Conservation (phyloP, 495 filamentous ascomycete species). For the Penicillium cataractarum region DNA sequence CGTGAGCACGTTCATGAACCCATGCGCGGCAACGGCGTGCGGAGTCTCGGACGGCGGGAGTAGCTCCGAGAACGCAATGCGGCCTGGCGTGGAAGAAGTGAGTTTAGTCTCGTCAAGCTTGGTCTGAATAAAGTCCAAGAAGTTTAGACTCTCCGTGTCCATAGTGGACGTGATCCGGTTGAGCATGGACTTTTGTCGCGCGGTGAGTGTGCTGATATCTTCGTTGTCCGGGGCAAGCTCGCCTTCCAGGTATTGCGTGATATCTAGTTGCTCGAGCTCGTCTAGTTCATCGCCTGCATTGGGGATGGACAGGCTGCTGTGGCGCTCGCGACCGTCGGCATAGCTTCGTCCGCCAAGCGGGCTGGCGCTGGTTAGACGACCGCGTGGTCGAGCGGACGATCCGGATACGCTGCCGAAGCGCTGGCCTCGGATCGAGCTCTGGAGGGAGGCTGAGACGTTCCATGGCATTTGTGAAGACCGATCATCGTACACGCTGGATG, state of each 20-base stretch:
- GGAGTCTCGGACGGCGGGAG: constrained; percentile 58
- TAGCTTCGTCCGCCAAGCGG: constrained; percentile 62
- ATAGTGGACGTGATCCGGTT: constrained; percentile 53
- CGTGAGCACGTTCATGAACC: constrained; percentile 70
- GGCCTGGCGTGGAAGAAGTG: neutral
- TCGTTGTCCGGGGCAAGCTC: constrained; percentile 39
- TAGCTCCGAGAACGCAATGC: constrained; percentile 61
- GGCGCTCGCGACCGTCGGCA: constrained; percentile 36
- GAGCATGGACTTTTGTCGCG: constrained; percentile 41
- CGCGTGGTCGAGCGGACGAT: constrained; percentile 44
- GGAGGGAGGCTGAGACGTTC: constrained; percentile 66
- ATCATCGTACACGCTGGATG: constrained; percentile 58
- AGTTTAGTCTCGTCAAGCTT: constrained; percentile 16
- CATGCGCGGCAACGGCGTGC: constrained; percentile 68
- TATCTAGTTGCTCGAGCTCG: constrained; percentile 33
- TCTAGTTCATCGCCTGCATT: constrained; percentile 44
- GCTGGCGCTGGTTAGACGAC: constrained; percentile 60
- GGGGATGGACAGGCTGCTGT: constrained; percentile 39
- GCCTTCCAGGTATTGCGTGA: constrained; percentile 43
- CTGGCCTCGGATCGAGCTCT: constrained; percentile 56
- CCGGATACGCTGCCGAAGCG: constrained; percentile 59
- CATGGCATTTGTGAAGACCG: constrained; percentile 68
- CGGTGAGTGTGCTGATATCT: constrained; percentile 44
- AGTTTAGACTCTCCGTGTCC: constrained; percentile 61
- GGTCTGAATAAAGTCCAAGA: constrained; percentile 59